Percentiles rank a stretch among this genome's conserved stretches.
These are phyloP conservation scores for Luffa aegyptiaca DNA, from an alignment of 306 rosid species.

Conservation along the genomic window DNA sequence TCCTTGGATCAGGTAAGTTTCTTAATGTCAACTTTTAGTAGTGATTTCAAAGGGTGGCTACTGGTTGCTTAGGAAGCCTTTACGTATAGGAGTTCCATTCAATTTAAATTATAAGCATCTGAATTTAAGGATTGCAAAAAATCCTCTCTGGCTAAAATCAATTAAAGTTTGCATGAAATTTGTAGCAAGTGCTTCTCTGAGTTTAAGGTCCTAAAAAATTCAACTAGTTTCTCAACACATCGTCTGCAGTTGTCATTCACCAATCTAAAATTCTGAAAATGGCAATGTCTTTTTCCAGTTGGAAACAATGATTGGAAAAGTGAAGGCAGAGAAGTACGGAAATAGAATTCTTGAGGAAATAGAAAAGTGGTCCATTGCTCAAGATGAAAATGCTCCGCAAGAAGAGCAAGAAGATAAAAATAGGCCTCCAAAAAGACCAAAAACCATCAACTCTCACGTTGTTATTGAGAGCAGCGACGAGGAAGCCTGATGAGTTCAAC, in stretches of 20 bases:
- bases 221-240: background rate
- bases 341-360: slow-evolving; percentile 51
- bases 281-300: slow-evolving; percentile 32
- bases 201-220: background rate
- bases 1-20: slow-evolving; percentile 38
- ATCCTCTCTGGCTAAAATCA: background rate
- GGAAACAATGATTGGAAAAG: slow-evolving; percentile 67
- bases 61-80: background rate
- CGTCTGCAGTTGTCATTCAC: background rate
- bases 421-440: slow-evolving; percentile 46
- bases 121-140: background rate
- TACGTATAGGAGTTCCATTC: background rate
- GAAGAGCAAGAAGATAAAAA: slow-evolving; percentile 30
- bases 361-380: slow-evolving; percentile 27
- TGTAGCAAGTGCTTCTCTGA: background rate
- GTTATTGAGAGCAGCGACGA: slow-evolving; percentile 73
- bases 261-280: background rate
- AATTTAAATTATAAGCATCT: background rate
- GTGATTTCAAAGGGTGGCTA: background rate
- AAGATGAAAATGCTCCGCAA: slow-evolving; percentile 15
- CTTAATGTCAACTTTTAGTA: background rate
- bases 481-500: slow-evolving; percentile 27
- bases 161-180: background rate
- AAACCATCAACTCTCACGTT: slow-evolving; percentile 46
- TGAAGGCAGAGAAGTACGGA: slow-evolving; percentile 73